Evolutionary conservation across 2,329 filamentous ascomycete species (phyloP).

Genomic region (Colletotrichum sp.): DNA sequence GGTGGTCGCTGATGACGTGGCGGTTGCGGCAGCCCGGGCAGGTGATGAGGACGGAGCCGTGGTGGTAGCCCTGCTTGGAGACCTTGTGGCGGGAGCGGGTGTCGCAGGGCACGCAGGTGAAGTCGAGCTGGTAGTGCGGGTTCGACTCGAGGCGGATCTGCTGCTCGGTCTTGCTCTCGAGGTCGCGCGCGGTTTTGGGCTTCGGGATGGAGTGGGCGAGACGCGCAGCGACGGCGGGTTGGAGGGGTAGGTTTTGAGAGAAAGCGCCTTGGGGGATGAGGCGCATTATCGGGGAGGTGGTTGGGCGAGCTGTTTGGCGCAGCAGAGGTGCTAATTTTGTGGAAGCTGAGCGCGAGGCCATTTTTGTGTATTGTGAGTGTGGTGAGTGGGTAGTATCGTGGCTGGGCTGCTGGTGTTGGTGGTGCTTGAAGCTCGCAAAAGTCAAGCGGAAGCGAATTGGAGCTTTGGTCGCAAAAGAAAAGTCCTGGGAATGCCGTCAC

Average conservation of each 20-base stretch:
- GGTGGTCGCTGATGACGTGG: constrained; percentile 90
- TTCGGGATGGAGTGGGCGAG: constrained; percentile 31
- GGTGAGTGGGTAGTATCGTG: accelerated
- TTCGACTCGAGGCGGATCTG: constrained; percentile 36
- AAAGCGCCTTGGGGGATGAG: not conserved
- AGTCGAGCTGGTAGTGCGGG: constrained; percentile 85
- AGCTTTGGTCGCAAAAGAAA: not conserved
- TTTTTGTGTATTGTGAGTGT: not conserved
- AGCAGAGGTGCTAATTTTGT: constrained; percentile 8
- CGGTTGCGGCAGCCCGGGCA: constrained; percentile 87
- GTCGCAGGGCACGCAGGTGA: constrained; percentile 89
- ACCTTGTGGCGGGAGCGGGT: constrained; percentile 82
- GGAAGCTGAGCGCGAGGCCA: constrained; percentile 13
- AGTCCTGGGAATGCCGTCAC: constrained; percentile 12
- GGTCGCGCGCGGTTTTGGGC: not conserved
- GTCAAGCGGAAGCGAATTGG: not conserved
- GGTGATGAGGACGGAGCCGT: constrained; percentile 85
- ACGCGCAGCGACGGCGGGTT: constrained; percentile 18
- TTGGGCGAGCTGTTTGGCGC: not conserved
- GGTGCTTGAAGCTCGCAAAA: not conserved
- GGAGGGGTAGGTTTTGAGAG: not conserved
- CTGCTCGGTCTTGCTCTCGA: constrained; percentile 26
- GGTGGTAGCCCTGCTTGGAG: constrained; percentile 94
- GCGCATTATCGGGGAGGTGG: not conserved
- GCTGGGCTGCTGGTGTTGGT: not conserved